Base-by-base conservation (phyloP, 106 monocot genomes). In the Posidonia australis region DNA sequence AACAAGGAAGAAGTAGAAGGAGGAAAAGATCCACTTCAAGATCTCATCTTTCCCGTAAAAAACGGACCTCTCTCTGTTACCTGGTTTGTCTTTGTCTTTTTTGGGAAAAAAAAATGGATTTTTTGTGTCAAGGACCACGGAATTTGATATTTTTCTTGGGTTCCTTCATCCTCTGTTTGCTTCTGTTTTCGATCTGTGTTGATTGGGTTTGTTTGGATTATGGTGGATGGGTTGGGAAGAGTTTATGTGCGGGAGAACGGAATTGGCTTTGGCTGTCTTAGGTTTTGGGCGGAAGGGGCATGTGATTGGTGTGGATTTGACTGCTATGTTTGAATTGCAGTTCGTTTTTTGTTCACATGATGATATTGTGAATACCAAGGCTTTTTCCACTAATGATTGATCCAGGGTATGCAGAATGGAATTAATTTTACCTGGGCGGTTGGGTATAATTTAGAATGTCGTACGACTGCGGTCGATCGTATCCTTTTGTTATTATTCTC, bases 41-140 rank as follows among this genome's bases (percentile, higher is more conserved):
- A 42, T 42, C 61, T 61, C 19, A 42, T 10, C n/a, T 42, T 44
- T 42, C n/a, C 43, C 9, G 61, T 44, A 61, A 61, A 61, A 43
- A 16, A 18, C 22, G 41, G 31, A 61, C 18, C 42, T 61, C 6
- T 44, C 7, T 61, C 32, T 42, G 42, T 21, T 20, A 6, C 18
- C 29, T 2, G 5, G 20, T 55, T 55, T 24, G 10, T 25, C 22
- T 23, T 55, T n/a, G 18, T 55, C 54, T 24, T 24, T 9, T 55
- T 9, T 24, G 19, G 6, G 61, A 4, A 17, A 0, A 30, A 5
- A n/a, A 41, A 9, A 30, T 26, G 61, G 30, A n/a, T 7, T 41
- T 61, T 61, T 43, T 5, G 23, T 14, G 25, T 23, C 1, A 49
- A 12, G 23, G 22, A 24, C 24, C 24, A 1, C 0, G 14, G 26